A percentile compares a stretch with the other conserved stretches of the same genome.
These are phyloP conservation scores for Hyparrhenia diplandra DNA, from an alignment of 176 grass and related monocot species.

Conservation along the genomic window DNA sequence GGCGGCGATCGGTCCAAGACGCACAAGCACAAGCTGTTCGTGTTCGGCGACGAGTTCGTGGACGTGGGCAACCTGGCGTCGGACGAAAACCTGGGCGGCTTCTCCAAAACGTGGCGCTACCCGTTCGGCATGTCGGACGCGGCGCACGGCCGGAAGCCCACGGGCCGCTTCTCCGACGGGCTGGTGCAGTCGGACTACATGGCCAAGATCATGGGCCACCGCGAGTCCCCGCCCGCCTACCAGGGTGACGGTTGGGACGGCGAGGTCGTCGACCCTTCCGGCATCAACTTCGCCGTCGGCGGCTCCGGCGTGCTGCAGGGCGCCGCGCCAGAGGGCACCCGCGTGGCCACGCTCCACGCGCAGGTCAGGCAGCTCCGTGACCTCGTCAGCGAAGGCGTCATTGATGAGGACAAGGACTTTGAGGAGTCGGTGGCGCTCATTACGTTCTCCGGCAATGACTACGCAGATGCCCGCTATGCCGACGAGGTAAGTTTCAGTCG, in stretches of 20 bases:
- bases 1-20: too few relatives aligned
- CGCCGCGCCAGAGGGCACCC: background rate
- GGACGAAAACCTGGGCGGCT: fast-evolving
- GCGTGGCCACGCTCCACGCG: background rate
- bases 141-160: background rate
- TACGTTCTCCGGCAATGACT: slow-evolving; percentile 39
- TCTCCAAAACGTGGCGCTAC: background rate
- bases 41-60: background rate
- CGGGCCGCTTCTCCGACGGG: background rate
- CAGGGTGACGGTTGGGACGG: background rate
- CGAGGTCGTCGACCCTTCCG: background rate
- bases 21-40: background rate
- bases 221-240: background rate
- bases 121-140: background rate
- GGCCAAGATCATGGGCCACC: background rate
- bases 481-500: too few relatives aligned
- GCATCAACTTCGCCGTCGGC: slow-evolving; percentile 8
- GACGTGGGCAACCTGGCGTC: background rate
- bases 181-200: background rate
- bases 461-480: background rate
- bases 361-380: background rate
- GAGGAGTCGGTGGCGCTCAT: slow-evolving; percentile 19
- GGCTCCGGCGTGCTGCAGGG: background rate
- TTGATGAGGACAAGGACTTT: background rate
- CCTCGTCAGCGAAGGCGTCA: background rate